Conservation (phyloP, 495 filamentous ascomycete species). For the Hyaloscypha bicolor region DNA sequence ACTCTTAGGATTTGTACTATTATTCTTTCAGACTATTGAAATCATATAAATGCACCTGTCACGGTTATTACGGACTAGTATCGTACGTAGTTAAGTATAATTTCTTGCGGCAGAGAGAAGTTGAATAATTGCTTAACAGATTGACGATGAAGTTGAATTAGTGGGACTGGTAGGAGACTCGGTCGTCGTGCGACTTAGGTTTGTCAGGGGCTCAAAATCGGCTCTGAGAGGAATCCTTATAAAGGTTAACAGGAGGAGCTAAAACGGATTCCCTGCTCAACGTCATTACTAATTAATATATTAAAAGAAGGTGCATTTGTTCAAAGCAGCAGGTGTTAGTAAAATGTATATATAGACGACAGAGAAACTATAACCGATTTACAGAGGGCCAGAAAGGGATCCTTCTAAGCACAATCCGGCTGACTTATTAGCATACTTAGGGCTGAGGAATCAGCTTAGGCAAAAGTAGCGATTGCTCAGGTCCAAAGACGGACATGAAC, state of each 20-base stretch:
- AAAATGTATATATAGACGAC: too few relatives aligned
- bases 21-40: slow-evolving; percentile 7
- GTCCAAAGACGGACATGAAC: too few relatives aligned
- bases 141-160: background rate
- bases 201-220: slow-evolving; percentile 13
- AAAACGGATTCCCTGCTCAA: slow-evolving; percentile 10
- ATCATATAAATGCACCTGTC: slow-evolving; percentile 3
- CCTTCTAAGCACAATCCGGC: too few relatives aligned
- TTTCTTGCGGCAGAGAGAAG: slow-evolving; percentile 5
- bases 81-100: slow-evolving; percentile 9
- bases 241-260: background rate
- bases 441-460: too few relatives aligned
- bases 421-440: too few relatives aligned
- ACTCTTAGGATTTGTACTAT: slow-evolving; percentile 10
- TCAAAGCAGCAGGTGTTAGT: background rate
- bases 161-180: background rate
- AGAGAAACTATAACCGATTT: too few relatives aligned
- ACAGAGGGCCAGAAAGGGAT: too few relatives aligned
- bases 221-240: background rate
- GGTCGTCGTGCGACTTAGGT: slow-evolving; percentile 11
- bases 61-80: background rate
- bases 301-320: background rate
- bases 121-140: slow-evolving; percentile 11
- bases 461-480: too few relatives aligned
- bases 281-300: slow-evolving; percentile 6